phyloP scores from a whole-genome alignment of 345 rosid genomes.

The Sonneratia alba region DNA sequence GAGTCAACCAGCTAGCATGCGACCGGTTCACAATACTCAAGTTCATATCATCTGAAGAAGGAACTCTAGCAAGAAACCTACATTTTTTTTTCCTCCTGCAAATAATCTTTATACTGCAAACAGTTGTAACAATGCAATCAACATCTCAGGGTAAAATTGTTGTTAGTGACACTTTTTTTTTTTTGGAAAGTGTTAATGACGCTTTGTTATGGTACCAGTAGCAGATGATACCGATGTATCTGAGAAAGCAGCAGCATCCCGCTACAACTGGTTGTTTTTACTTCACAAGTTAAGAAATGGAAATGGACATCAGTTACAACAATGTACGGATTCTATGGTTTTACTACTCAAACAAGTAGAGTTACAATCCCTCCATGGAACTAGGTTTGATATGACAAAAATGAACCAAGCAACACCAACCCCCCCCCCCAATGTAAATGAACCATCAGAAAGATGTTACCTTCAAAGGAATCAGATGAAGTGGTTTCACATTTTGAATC shows the following conservation, averaged over 20 bases:
- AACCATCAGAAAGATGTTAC: constrained; percentile 8
- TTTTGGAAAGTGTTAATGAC: neutral
- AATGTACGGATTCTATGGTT: neutral
- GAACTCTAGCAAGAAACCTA: neutral
- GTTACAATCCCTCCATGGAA: neutral
- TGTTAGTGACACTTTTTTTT: neutral
- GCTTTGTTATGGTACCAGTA: no score
- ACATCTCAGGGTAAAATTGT: neutral
- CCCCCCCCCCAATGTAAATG: neutral
- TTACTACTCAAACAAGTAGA: constrained; percentile 8
- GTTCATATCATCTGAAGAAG: neutral
- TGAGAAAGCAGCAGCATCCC: no score
- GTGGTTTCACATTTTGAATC: constrained; percentile 5
- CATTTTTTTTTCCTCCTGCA: neutral
- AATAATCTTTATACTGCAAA: neutral
- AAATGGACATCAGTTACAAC: constrained; percentile 1
- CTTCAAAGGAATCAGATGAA: constrained; percentile 2
- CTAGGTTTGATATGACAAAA: neutral
- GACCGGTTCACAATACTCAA: neutral
- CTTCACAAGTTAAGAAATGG: neutral
- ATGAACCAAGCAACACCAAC: neutral
- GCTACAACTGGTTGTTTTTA: no score
- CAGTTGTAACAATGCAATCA: neutral
- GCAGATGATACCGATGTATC: no score
- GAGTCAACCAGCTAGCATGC: neutral